Conservation (phyloP, 345 rosid genomes). For the Arabis alpina region DNA sequence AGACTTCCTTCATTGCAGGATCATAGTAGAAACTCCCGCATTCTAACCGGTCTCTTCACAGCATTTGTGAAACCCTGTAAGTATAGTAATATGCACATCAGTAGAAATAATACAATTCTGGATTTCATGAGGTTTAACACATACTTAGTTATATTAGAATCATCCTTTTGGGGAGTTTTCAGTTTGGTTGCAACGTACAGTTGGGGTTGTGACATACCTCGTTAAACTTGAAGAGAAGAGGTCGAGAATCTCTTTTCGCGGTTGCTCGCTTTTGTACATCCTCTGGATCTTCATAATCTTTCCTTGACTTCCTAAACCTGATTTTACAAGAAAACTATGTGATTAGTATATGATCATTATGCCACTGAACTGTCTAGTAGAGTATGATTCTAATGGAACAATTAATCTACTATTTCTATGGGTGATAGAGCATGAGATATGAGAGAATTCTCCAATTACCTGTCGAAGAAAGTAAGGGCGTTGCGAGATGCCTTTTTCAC, state of each 20-base stretch:
- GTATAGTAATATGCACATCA: conserved; percentile 11
- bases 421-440: conserved; percentile 2
- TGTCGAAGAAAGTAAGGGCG: conserved; percentile 69
- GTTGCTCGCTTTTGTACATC: conserved; percentile 48
- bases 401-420: neutral
- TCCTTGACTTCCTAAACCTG: conserved; percentile 72
- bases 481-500: conserved; percentile 53
- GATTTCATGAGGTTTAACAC: neutral
- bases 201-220: conserved; percentile 60
- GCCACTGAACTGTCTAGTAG: neutral
- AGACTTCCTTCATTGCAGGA: conserved; percentile 2
- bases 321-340: conserved; percentile 19
- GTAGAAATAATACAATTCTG: neutral
- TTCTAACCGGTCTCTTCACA: conserved; percentile 83
- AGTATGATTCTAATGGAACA: neutral
- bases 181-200: conserved; percentile 9
- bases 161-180: conserved; percentile 2
- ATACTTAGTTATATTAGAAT: neutral
- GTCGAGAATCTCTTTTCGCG: conserved; percentile 66
- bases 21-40: conserved; percentile 70
- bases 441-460: conserved; percentile 46
- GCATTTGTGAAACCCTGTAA: conserved; percentile 90
- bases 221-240: conserved; percentile 83
- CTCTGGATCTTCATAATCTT: conserved; percentile 53
- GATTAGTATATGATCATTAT: conserved; percentile 1